Base-by-base conservation (phyloP, 2,329 filamentous ascomycete genomes). In the Aspergillus transmontanensis region DNA sequence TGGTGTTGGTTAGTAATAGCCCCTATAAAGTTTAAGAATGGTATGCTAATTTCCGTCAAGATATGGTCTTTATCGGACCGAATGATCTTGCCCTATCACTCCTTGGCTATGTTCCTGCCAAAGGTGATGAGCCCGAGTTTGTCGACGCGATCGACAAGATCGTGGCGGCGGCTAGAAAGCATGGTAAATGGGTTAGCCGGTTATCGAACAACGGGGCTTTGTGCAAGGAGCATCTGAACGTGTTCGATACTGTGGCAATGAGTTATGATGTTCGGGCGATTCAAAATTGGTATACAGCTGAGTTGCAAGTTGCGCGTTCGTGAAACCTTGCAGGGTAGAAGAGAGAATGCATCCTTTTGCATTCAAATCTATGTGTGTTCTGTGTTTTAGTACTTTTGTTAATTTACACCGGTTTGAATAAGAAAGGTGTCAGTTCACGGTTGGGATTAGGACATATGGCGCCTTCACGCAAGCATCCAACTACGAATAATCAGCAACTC, bases 131-230 rank as follows among this genome's bases (percentile, higher is more conserved):
- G 65, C 83, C 84, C 0, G 84, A 88, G 62, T 81, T 91, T 63
- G 78, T 85, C 36, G 79, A 80, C 34, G 89, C 89, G 32, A 85
- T 91, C 62, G 80, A 81, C 53, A 85, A 82, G 63, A 82, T 89
- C 54, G 79, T 87, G 16, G 79, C 79, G 16, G 88, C 89, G 3
- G 84, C 86, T 4, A 81, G 82, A 59, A 83, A 82, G 64, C 84
- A 88, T 9, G 88, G 87, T 23, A 91, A 90, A 78, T 90, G 89
- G 78, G 84, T 84, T 12, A 89, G 86, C 1, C 77, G 81, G 2
- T 76, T 85, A 75, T 78, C 80, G 4, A 82, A 83, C 11, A n/a
- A 53, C 11, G 50, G 50, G 30, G 30, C 28, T 34, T n/a, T 23
- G 26, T 63, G 76, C 10, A 83, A 82, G 73, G 73, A 81, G 64